Conservation (phyloP, 176 grass and related monocot species). For the Oryza coarctata region DNA sequence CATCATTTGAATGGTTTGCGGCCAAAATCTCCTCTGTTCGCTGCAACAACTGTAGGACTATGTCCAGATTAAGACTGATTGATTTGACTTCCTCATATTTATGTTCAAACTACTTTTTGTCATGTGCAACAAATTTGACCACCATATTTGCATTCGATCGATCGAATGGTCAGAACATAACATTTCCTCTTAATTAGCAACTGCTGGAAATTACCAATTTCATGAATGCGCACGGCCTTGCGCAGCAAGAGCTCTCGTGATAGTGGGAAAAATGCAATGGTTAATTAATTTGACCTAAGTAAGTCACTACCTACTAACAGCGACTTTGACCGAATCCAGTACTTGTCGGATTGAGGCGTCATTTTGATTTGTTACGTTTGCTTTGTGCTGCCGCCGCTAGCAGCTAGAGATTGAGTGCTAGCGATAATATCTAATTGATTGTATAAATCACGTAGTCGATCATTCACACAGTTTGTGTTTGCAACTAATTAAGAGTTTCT, state of each 20-base stretch:
- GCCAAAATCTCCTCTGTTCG: too few species aligned
- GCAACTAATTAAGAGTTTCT: background rate
- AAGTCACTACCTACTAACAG: background rate
- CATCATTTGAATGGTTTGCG: too few species aligned
- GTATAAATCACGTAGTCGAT: background rate
- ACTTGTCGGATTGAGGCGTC: background rate
- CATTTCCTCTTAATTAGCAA: too few species aligned
- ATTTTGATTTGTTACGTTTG: background rate
- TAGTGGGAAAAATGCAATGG: background rate
- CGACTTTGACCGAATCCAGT: background rate
- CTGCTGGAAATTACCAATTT: background rate
- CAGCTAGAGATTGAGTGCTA: background rate
- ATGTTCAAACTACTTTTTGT: too few species aligned
- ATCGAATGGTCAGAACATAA: too few species aligned
- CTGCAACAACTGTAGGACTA: too few species aligned
- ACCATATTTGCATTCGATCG: too few species aligned
- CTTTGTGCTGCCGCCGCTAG: background rate
- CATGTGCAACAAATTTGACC: too few species aligned
- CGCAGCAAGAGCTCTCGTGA: too few species aligned
- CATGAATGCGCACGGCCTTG: background rate
- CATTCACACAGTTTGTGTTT: background rate
- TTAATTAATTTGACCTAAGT: background rate
- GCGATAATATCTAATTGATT: background rate
- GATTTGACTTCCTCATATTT: too few species aligned
- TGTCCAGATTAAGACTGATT: too few species aligned